Conservation (phyloP, 441 rosid species). For the Eugenia klotzschiana region DNA sequence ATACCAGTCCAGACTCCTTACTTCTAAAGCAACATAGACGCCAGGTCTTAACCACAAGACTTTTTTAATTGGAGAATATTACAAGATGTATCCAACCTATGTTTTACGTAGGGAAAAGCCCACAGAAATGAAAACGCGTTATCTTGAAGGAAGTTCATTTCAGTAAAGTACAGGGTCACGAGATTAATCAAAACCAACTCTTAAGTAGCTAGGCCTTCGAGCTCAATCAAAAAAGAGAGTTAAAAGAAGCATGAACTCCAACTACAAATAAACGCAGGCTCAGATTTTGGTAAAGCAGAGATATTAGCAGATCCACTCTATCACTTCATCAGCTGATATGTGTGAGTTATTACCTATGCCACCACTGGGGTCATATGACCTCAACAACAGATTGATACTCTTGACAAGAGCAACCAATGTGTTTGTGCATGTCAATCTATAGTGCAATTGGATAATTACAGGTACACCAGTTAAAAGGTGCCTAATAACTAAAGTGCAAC, state of each 20-base stretch:
- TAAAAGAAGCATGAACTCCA: neutral
- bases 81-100: neutral
- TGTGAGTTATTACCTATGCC: neutral
- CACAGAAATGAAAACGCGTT: neutral
- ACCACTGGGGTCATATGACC: neutral
- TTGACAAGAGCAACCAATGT: neutral
- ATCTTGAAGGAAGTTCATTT: neutral
- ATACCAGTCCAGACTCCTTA: no score
- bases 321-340: neutral
- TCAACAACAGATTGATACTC: neutral
- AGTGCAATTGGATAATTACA: neutral
- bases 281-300: neutral
- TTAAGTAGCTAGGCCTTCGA: neutral
- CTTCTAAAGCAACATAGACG: neutral
- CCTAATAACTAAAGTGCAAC: neutral
- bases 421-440: neutral
- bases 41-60: neutral
- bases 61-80: neutral
- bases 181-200: neutral
- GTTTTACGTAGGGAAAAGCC: neutral
- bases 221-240: neutral
- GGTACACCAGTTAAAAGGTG: neutral
- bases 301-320: neutral
- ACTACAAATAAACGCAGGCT: neutral
- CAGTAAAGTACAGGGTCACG: neutral